Evolutionary conservation across 1,139 yeast species (phyloP).

Genomic region (Eremothecium cymbalariae): DNA sequence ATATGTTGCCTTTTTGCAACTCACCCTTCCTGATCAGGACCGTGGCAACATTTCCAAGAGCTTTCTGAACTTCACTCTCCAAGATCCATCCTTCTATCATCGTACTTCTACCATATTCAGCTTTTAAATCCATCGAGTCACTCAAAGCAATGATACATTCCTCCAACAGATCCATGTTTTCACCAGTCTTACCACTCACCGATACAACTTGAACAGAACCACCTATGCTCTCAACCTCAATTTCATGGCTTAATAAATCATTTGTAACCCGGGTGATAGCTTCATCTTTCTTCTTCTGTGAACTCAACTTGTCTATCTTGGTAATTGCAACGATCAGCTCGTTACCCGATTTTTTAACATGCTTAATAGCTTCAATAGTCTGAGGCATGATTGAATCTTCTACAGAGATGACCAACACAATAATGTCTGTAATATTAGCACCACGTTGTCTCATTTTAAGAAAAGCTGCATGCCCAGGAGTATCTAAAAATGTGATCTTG

Average conservation of each 20-base stretch:
- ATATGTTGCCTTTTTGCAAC: constrained; percentile 55
- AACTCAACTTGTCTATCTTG: constrained; percentile 77
- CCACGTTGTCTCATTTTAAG: constrained; percentile 95
- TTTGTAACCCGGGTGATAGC: constrained; percentile 50
- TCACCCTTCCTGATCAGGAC: constrained; percentile 76
- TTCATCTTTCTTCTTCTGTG: constrained; percentile 40
- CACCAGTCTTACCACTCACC: constrained; percentile 80
- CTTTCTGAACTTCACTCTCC: constrained; percentile 77
- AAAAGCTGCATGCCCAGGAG: constrained; percentile 98
- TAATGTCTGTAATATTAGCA: constrained; percentile 87
- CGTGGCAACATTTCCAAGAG: constrained; percentile 82
- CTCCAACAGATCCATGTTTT: constrained; percentile 80
- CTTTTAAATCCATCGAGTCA: constrained; percentile 71
- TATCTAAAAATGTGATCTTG: constrained; percentile 80
- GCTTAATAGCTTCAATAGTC: constrained; percentile 91
- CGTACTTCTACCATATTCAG: constrained; percentile 45
- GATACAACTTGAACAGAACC: constrained; percentile 89
- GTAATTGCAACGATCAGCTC: constrained; percentile 88
- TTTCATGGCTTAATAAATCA: constrained; percentile 68
- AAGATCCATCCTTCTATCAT: constrained; percentile 82
- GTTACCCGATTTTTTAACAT: constrained; percentile 68
- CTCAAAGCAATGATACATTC: constrained; percentile 82
- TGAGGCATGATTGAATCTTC: constrained; percentile 99
- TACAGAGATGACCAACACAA: constrained; percentile 91
- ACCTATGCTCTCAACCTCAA: constrained; percentile 87